phyloP scores from a whole-genome alignment of 2,329 filamentous ascomycete species.

The Xenoacremonium recifei region DNA sequence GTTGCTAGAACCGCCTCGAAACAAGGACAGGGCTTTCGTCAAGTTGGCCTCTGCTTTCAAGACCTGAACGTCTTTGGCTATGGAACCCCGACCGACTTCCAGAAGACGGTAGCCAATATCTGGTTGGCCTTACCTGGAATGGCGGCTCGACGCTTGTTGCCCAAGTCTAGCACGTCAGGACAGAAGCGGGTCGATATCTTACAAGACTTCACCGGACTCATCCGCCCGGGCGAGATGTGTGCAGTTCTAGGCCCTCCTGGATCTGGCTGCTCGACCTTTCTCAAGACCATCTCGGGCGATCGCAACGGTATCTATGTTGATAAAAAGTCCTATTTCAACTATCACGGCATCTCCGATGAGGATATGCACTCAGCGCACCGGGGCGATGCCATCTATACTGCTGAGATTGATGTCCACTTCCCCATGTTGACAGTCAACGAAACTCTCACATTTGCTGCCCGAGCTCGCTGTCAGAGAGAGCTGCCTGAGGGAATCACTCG shows the following conservation, averaged over 20 bases:
- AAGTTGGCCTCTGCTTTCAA: conserved; percentile 61
- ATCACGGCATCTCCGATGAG: conserved; percentile 66
- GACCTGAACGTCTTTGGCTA: conserved; percentile 66
- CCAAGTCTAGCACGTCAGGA: conserved; percentile 46
- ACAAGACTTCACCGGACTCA: conserved; percentile 61
- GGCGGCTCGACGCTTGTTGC: conserved; percentile 42
- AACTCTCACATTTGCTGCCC: conserved; percentile 71
- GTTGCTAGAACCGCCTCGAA: conserved; percentile 46
- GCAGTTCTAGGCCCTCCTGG: conserved; percentile 69
- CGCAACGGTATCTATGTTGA: conserved; percentile 74
- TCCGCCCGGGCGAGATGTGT: conserved; percentile 68
- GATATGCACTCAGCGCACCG: conserved; percentile 74
- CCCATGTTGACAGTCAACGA: conserved; percentile 72
- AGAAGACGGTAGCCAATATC: conserved; percentile 61
- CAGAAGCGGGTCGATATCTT: conserved; percentile 63
- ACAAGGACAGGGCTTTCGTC: conserved; percentile 53
- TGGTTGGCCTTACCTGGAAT: conserved; percentile 46
- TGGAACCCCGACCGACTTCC: conserved; percentile 66
- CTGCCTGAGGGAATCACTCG: neutral
- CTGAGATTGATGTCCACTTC: conserved; percentile 78
- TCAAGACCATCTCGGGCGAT: conserved; percentile 79
- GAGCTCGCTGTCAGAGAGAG: conserved; percentile 44
- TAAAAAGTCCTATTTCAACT: conserved; percentile 69
- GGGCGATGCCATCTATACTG: conserved; percentile 80
- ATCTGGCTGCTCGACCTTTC: conserved; percentile 74